Base-by-base conservation (phyloP, 108 stramenopile genomes). In the Skeletonema marinoi region DNA sequence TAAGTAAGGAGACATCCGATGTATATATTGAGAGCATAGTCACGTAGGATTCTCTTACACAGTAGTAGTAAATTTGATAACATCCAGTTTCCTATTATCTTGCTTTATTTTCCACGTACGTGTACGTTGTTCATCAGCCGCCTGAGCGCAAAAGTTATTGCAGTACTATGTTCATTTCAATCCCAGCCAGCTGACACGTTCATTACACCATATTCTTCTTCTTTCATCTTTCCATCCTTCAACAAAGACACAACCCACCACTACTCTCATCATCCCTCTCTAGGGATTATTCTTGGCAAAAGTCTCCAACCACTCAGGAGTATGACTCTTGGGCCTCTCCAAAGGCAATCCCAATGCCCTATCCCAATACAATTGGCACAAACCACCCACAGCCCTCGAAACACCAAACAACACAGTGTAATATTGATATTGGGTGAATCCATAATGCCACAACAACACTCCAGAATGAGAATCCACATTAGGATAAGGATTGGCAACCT, bases 341-440 rank as follows among this genome's bases (percentile, higher is more conserved):
- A 99, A 85, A 46, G 99, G 97, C 70, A 99, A 84, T 68, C 98
- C 99, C 74, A 99, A 86, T 11, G 99, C 99, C 69, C 99, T 95
- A 92, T 99, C 99, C 98, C 98, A 98, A 81, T 98, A 98, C 79
- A 98, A 86, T 84, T 99, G 99, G 48, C 92, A 93, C 77, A 99
- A 87, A 44, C 95, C 99, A 65, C 99, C 99, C 41, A 98, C 95
- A 30, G 96, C 98, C 39, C 99, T 95, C 60, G 94, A 96, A 3
- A 99, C 98, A 44, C 98, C 99, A 77, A 99, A 99, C 86, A 99
- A 90, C 8, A 99, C 99, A 17, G 99, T 99, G 96, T 99, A 99
- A 81, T 98, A 99, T 80, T 97, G 92, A 88, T 93, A 96, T 91
- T 99, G 97, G 31, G 92, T 98, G 86, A 99, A 97, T 73, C 97